A percentile compares a stretch with the other conserved stretches of the same genome.
phyloP scores from a whole-genome alignment of 2,329 filamentous ascomycete species.

The Fusarium zealandicum region DNA sequence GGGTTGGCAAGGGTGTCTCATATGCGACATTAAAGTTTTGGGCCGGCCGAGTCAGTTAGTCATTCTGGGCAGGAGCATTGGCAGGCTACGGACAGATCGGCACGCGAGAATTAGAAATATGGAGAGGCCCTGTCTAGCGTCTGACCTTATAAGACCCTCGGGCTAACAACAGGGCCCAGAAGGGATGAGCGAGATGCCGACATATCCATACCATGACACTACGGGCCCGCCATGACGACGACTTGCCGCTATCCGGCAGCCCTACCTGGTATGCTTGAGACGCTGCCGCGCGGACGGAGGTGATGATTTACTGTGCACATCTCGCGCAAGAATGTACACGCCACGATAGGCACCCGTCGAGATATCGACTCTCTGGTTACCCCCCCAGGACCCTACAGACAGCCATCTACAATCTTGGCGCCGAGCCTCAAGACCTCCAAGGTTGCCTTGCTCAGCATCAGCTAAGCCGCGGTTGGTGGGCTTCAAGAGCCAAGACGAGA shows the following conservation, averaged over 20 bases:
- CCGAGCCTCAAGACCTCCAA: slow-evolving; percentile 6
- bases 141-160: slow-evolving; percentile 7
- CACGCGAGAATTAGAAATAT: slow-evolving; percentile 39
- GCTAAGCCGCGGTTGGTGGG: slow-evolving; percentile 19
- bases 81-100: slow-evolving; percentile 40
- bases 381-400: neutral
- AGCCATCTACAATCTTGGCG: slow-evolving; percentile 31
- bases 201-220: slow-evolving; percentile 37
- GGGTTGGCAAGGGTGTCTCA: slow-evolving; percentile 4
- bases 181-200: slow-evolving; percentile 36
- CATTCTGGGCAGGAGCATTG: slow-evolving; percentile 16
- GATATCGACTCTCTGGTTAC: neutral
- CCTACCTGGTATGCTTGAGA: neutral
- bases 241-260: slow-evolving; percentile 7
- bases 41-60: slow-evolving; percentile 29
- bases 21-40: slow-evolving; percentile 26
- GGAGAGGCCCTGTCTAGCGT: slow-evolving; percentile 37
- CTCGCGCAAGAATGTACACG: neutral
- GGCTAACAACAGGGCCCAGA: neutral
- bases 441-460: slow-evolving; percentile 7
- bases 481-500: slow-evolving; percentile 20
- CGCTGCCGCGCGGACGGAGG: slow-evolving; percentile 1
- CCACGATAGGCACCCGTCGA: neutral
- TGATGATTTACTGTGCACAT: neutral
- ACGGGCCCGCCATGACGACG: slow-evolving; percentile 31